Conservation (phyloP, 768 basidiomycete genomes). For the Gloeopeniophorella convolvens region DNA sequence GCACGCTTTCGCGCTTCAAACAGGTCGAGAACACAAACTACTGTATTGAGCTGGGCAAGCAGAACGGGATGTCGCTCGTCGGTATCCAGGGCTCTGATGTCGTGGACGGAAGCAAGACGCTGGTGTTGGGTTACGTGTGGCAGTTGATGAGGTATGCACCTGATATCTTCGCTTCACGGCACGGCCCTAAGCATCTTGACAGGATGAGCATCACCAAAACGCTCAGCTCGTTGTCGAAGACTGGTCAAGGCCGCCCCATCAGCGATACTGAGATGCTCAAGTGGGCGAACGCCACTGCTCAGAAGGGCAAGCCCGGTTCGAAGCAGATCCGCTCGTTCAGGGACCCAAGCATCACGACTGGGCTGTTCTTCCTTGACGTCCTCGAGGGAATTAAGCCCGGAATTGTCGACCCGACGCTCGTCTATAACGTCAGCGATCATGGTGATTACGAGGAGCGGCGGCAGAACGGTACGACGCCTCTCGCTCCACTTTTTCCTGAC, state of each 20-base stretch:
- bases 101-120: conserved; percentile 85
- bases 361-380: conserved; percentile 88
- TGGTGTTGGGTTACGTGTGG: conserved; percentile 96
- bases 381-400: conserved; percentile 89
- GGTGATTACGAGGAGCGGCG: conserved; percentile 83
- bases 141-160: conserved; percentile 80
- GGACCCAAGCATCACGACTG: conserved; percentile 84
- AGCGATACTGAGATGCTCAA: conserved; percentile 90
- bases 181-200: background rate
- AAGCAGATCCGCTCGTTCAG: conserved; percentile 86
- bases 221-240: conserved; percentile 63
- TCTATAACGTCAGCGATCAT: conserved; percentile 51
- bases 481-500: background rate
- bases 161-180: background rate
- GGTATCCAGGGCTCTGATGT: conserved; percentile 98
- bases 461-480: conserved; percentile 67
- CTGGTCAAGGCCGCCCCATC: conserved; percentile 70
- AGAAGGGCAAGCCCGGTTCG: conserved; percentile 53
- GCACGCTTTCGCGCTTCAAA: conserved; percentile 90
- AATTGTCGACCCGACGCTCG: conserved; percentile 85
- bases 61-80: conserved; percentile 91
- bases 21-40: conserved; percentile 99
- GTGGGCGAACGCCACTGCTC: conserved; percentile 91
- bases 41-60: conserved; percentile 83
- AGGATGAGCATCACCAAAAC: conserved; percentile 91